phyloP scores from a whole-genome alignment of 257 asterid genomes.

The Przewalskia tangutica region DNA sequence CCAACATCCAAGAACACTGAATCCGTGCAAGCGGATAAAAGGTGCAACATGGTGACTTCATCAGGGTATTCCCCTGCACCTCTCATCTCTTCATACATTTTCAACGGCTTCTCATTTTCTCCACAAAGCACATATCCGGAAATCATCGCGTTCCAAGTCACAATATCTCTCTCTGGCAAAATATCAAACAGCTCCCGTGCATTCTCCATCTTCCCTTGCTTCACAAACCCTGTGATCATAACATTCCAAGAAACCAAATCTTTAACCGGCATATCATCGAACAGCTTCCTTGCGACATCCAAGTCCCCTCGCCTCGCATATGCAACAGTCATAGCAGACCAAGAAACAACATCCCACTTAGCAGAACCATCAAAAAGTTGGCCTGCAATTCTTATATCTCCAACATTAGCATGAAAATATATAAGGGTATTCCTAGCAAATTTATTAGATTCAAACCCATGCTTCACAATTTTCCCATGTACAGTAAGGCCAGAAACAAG shows the following conservation, averaged over 20 bases:
- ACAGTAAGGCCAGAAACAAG: slow-evolving; percentile 28
- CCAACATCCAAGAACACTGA: slow-evolving; percentile 55
- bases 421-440: slow-evolving; percentile 51
- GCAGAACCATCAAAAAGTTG: slow-evolving; percentile 34
- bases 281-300: slow-evolving; percentile 33
- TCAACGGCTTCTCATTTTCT: slow-evolving; percentile 36
- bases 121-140: slow-evolving; percentile 51
- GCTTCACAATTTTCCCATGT: slow-evolving; percentile 54
- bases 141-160: slow-evolving; percentile 65
- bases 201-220: slow-evolving; percentile 50
- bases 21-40: slow-evolving; percentile 60
- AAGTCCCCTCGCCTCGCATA: slow-evolving; percentile 57
- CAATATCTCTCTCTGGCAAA: slow-evolving; percentile 49
- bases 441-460: slow-evolving; percentile 59
- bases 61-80: slow-evolving; percentile 39
- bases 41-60: slow-evolving; percentile 62
- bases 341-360: slow-evolving; percentile 55
- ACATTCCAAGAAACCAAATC: slow-evolving; percentile 77
- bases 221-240: slow-evolving; percentile 64
- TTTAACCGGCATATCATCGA: slow-evolving; percentile 54
- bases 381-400: slow-evolving; percentile 43
- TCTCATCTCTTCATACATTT: slow-evolving; percentile 52
- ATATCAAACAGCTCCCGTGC: slow-evolving; percentile 47
- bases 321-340: slow-evolving; percentile 72
- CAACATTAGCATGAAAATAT: slow-evolving; percentile 61